phyloP scores from a whole-genome alignment of 1,284 basidiomycete species.

The Blastosporella zonata region DNA sequence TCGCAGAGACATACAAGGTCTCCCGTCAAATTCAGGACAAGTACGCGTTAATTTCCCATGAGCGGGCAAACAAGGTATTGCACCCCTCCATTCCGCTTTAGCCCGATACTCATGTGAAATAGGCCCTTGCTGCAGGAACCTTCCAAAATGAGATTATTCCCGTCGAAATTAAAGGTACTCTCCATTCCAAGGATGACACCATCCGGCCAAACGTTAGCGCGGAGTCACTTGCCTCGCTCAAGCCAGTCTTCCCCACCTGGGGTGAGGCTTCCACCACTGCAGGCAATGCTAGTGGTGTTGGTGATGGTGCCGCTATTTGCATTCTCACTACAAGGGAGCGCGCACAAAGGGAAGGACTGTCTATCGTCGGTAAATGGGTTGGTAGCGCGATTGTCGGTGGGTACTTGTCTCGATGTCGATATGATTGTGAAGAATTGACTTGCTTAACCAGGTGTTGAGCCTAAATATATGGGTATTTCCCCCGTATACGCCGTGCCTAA shows the following conservation, averaged over 20 bases:
- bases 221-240: constrained; percentile 65
- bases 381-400: constrained; percentile 77
- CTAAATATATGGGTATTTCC: constrained; percentile 83
- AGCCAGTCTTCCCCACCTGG: constrained; percentile 79
- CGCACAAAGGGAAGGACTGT: constrained; percentile 83
- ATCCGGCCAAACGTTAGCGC: constrained; percentile 75
- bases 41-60: constrained; percentile 80
- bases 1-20: constrained; percentile 72
- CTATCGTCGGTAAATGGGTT: constrained; percentile 89
- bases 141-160: constrained; percentile 83
- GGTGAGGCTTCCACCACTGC: constrained; percentile 75
- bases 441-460: constrained; percentile 63
- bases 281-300: constrained; percentile 91
- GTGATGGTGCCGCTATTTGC: constrained; percentile 92
- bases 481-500: constrained; percentile 86
- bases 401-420: constrained; percentile 22
- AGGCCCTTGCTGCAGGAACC: constrained; percentile 62
- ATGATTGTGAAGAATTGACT: background rate
- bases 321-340: constrained; percentile 82
- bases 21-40: constrained; percentile 78
- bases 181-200: constrained; percentile 74
- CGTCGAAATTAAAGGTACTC: constrained; percentile 57
- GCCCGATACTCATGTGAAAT: constrained; percentile 8
- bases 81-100: background rate
- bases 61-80: constrained; percentile 62